Evolutionary conservation across 768 basidiomycete species (phyloP).

Genomic region (Boletus rubescentipes): DNA sequence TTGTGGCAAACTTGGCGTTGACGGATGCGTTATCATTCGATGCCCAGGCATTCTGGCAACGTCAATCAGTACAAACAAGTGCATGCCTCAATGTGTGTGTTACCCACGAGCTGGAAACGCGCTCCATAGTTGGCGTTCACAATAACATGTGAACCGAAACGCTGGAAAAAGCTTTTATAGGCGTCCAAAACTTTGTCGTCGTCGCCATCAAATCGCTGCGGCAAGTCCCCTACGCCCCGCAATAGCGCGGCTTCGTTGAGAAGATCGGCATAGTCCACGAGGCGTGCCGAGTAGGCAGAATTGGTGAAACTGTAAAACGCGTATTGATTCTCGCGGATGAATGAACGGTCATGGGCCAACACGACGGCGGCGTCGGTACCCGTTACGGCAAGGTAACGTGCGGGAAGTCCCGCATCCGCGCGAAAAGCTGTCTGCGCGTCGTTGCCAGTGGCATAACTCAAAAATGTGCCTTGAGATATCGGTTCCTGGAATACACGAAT

Average conservation of each 20-base stretch:
- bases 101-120: slow-evolving; percentile 1
- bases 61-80: not conserved
- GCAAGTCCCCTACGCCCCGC: slow-evolving; percentile 1
- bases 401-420: not conserved
- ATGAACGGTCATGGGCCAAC: not conserved
- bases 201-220: not conserved
- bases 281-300: not conserved
- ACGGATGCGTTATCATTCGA: not conserved
- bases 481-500: not conserved
- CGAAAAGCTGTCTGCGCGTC: not conserved
- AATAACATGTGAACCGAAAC: slow-evolving; percentile 2
- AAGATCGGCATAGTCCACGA: not conserved
- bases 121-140: slow-evolving; percentile 4
- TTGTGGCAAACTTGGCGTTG: slow-evolving; percentile 1
- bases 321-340: not conserved
- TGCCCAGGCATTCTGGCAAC: slow-evolving; percentile 2
- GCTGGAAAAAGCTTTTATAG: not conserved
- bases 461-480: not conserved
- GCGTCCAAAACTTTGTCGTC: not conserved
- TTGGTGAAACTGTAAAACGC: slow-evolving; percentile 1
- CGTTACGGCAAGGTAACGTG: slow-evolving; percentile 5
- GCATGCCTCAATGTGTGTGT: no score
- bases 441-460: not conserved
- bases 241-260: slow-evolving; percentile 1
- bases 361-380: not conserved